Evolutionary conservation across 129 eudicot species (phyloP), one percentile per base, ranked within the genome.

Genomic region (Helianthus tuberosus): DNA sequence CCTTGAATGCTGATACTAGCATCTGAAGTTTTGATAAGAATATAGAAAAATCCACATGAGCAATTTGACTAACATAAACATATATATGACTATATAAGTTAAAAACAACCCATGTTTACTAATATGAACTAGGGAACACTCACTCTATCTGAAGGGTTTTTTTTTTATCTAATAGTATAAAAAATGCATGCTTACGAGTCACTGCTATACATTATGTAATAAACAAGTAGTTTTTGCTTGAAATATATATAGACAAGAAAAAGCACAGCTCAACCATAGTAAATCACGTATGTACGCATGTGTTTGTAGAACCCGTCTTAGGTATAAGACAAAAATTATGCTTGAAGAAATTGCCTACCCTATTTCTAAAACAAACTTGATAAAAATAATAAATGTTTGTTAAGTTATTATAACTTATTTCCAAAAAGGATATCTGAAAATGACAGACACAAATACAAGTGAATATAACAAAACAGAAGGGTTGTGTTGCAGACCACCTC

Each of bases 1-100:
- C 99, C 89, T 94, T 91, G 62, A 94, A 91, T 43, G 82, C 75
- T 61, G 86, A 88, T 68, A 94, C 96, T 64, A 64, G 75, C 77
- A 90, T 88, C 98, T 93, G 96, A 76, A 60, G 54, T 68, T 62
- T 69, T 58, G 36, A 71, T 49, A 69, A 61, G 6, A 32, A 53
- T 61, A 14, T 3, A 38, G 36, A 62, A 25, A 51, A 51, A 23
- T 38, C 67, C 64, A 66, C 46, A 71, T 47, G 3, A 23, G 55
- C n/a, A 64, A 38, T 2, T 64, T 39, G 27, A 63, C 27, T n/a
- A 14, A 14, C 25, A 63, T 35, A 35, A 6, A 29, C 14, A 12
- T 29, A 2, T 35, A 64, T 39, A 64, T n/a, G 25, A 23, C 32
- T 8, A 39, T 8, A 53, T 15, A 8, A 15, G 23, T 38, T 58